Base-by-base conservation (phyloP, 1,284 basidiomycete genomes). In the Fomitopsis palustris region DNA sequence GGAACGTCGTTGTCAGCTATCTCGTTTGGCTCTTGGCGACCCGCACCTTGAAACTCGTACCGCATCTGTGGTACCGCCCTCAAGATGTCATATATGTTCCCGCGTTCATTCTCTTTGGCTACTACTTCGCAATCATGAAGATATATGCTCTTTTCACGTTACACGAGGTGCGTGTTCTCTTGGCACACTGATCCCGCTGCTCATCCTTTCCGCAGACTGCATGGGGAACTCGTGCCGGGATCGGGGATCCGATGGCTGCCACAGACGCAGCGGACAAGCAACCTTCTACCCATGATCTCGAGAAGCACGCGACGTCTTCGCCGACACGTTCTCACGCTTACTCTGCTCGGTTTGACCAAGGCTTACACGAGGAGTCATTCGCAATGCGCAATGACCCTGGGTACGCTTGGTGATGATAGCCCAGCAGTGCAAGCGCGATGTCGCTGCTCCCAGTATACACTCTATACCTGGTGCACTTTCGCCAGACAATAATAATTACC, bases 221-320 rank as follows among this genome's bases (percentile, higher is more conserved):
- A 60, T 96, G 93, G 93, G 93, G 93, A 56, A 96, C 93, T 21
- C 88, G 93, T 72, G 83, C 92, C 8, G 93, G 93, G 78, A 92
- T 96, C 69, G 92, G 90, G 71, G 90, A 92, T 76, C 85, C 85
- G 0, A 78, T 84, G 4, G 83, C 85, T 49, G 89, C 89, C 39
- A 90, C 87, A 2, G 83, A 84, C 10, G 88, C 88, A 17, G 77
- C 80, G 58, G 84, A 83, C 60, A 61, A 35, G 31, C 31, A 23
- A 14, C 29, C 49, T 4, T 21, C 29, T n/a, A 52, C 3, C 31
- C 4, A 31, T 31, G 49, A 52, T 31, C 49, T 31, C 31, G 49
- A 52, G 49, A 52, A 52, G 16, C 49, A 52, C 10, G 7, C 21
- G 19, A 10, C 49, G 16, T 52, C 49, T 1, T 35, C 31, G 31